A percentile compares a stretch with the other conserved stretches of the same genome.
Evolutionary conservation across 2,329 filamentous ascomycete genomes (phyloP).

Genomic region (Colletotrichum echinochloae): DNA sequence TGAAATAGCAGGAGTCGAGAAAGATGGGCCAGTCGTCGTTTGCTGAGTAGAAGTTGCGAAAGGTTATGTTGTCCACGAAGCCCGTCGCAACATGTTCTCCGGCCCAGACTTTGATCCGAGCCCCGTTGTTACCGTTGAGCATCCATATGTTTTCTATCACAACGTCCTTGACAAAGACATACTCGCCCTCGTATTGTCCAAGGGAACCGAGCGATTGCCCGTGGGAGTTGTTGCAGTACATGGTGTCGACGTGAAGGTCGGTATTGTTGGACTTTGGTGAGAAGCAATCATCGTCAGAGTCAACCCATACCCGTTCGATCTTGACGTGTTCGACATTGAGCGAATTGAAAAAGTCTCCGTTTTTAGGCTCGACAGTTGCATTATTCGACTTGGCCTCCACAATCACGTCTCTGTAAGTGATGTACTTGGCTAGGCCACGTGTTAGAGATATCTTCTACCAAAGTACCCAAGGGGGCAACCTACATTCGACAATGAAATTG

Average conservation of each 20-base stretch:
- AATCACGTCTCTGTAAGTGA: slow-evolving; percentile 65
- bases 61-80: slow-evolving; percentile 71
- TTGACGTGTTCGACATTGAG: slow-evolving; percentile 66
- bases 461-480: neutral
- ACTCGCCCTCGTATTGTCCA: slow-evolving; percentile 66
- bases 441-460: neutral
- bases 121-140: slow-evolving; percentile 63
- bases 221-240: slow-evolving; percentile 71
- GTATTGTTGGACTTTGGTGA: slow-evolving; percentile 70
- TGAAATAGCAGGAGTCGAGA: slow-evolving; percentile 73
- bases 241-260: slow-evolving; percentile 68
- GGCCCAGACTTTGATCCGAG: slow-evolving; percentile 72
- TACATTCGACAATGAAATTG: slow-evolving; percentile 70
- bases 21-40: slow-evolving; percentile 69
- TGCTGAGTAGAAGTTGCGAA: slow-evolving; percentile 69
- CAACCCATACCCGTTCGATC: slow-evolving; percentile 62
- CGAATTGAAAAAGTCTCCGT: slow-evolving; percentile 73
- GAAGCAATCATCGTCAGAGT: slow-evolving; percentile 70
- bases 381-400: slow-evolving; percentile 66
- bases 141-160: slow-evolving; percentile 70
- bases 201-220: slow-evolving; percentile 69
- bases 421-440: slow-evolving; percentile 54
- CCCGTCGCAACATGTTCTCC: slow-evolving; percentile 68
- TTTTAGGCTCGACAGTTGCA: slow-evolving; percentile 61
- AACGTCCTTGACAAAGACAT: slow-evolving; percentile 66